phyloP scores from a whole-genome alignment of 2,329 filamentous ascomycete genomes.

The Pyrenophora graminea region DNA sequence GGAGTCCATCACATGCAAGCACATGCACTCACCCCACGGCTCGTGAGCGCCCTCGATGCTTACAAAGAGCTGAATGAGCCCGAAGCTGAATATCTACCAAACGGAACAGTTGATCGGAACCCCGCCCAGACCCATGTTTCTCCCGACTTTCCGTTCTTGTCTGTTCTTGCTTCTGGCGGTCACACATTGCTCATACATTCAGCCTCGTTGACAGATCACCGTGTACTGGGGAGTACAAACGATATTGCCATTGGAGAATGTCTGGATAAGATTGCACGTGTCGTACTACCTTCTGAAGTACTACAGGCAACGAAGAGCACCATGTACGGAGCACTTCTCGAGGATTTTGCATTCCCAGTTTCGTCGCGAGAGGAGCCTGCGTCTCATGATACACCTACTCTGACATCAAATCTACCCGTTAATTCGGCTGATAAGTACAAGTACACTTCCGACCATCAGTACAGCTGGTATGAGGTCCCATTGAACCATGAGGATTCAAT shows the following conservation, averaged over 20 bases:
- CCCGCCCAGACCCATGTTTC: constrained; percentile 7
- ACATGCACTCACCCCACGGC: constrained; percentile 83
- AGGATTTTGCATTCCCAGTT: constrained; percentile 73
- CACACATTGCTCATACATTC: constrained; percentile 88
- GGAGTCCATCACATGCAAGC: constrained; percentile 98
- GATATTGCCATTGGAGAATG: constrained; percentile 90
- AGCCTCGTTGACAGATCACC: constrained; percentile 67
- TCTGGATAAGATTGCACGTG: constrained; percentile 83
- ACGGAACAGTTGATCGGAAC: not conserved
- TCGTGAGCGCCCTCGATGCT: constrained; percentile 66
- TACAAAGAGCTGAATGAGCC: not conserved
- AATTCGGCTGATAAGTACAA: constrained; percentile 30
- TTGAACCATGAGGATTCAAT: constrained; percentile 63
- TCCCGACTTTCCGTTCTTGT: constrained; percentile 81
- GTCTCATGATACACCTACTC: not conserved
- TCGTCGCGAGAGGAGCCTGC: constrained; percentile 4
- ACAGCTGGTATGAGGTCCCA: constrained; percentile 63
- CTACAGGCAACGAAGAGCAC: constrained; percentile 63
- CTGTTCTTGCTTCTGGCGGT: constrained; percentile 86
- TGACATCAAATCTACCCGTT: not conserved
- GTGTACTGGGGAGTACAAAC: constrained; percentile 70
- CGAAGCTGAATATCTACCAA: constrained; percentile 1
- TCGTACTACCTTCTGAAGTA: constrained; percentile 67
- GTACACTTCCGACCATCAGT: constrained; percentile 22
- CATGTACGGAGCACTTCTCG: constrained; percentile 81